Evolutionary conservation across 2,329 filamentous ascomycete species (phyloP).

Genomic region (Ilyonectria mors-panacis): DNA sequence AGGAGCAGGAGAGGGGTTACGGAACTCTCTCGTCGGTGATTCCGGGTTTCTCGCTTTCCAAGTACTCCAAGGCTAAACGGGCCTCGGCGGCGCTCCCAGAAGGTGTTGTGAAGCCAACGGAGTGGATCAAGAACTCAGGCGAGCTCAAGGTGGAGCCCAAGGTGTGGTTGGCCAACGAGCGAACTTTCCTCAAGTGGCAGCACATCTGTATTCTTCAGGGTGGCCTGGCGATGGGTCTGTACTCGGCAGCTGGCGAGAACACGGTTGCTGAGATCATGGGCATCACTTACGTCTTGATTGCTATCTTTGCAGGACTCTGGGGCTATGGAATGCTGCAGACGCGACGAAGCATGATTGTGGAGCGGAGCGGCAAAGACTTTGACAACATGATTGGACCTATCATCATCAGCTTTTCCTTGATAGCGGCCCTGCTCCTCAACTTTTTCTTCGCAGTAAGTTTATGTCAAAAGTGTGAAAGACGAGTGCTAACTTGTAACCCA

Average conservation of each 20-base stretch:
- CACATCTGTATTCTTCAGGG: constrained; percentile 93
- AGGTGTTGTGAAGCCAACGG: constrained; percentile 86
- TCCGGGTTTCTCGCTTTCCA: constrained; percentile 85
- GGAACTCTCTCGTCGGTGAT: constrained; percentile 79
- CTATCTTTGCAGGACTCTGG: constrained; percentile 88
- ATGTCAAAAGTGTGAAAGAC: background rate
- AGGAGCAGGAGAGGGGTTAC: constrained; percentile 58
- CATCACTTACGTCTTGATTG: constrained; percentile 86
- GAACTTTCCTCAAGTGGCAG: constrained; percentile 99
- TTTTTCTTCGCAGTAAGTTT: constrained; percentile 85
- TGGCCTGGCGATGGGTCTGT: constrained; percentile 85
- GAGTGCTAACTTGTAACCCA: constrained; percentile 38
- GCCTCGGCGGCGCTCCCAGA: constrained; percentile 77
- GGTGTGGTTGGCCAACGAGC: constrained; percentile 98
- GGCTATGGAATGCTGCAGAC: constrained; percentile 87
- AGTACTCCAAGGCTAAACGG: constrained; percentile 75
- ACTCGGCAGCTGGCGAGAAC: constrained; percentile 88
- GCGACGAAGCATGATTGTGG: constrained; percentile 83
- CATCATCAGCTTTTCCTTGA: constrained; percentile 84
- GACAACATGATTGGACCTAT: constrained; percentile 90
- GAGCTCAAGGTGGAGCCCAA: constrained; percentile 96
- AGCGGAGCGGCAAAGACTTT: constrained; percentile 92
- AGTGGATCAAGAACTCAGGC: constrained; percentile 95
- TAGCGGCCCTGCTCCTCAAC: constrained; percentile 85
- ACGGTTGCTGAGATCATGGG: constrained; percentile 83